Conservation (phyloP, 495 filamentous ascomycete species). For the Lasiosphaeris hirsuta region DNA sequence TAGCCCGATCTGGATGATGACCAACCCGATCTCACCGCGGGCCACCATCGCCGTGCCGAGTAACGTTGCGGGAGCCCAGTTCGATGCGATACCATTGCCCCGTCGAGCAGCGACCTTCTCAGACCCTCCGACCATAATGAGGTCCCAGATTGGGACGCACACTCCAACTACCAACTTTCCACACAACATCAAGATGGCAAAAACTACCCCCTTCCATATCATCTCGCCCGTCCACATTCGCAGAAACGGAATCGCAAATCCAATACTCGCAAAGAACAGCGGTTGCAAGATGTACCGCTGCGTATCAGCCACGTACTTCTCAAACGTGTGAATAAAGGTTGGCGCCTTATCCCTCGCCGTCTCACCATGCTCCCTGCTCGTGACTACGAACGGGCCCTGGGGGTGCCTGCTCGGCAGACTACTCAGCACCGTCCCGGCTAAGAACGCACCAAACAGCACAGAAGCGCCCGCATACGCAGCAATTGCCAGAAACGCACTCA, state of each 20-base stretch:
- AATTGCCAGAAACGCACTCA: constrained; percentile 23
- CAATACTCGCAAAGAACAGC: constrained; percentile 78
- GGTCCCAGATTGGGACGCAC: constrained; percentile 51
- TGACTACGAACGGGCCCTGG: neutral
- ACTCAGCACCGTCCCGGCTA: constrained; percentile 58
- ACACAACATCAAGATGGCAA: constrained; percentile 64
- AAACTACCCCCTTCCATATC: constrained; percentile 71
- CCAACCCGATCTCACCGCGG: constrained; percentile 74
- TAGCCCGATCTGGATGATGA: constrained; percentile 66
- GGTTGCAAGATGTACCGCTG: constrained; percentile 60
- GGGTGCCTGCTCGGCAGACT: constrained; percentile 11
- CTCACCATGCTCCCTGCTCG: neutral
- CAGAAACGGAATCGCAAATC: constrained; percentile 74
- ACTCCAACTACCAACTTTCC: constrained; percentile 61
- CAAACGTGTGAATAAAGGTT: constrained; percentile 47
- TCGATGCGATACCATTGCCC: constrained; percentile 19
- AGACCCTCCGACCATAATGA: constrained; percentile 2
- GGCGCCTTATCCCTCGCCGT: constrained; percentile 23
- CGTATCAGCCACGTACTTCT: constrained; percentile 51
- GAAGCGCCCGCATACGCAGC: constrained; percentile 57
- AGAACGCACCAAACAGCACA: constrained; percentile 66
- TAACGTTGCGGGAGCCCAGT: constrained; percentile 23
- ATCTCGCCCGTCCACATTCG: constrained; percentile 61
- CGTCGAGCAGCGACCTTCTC: neutral
- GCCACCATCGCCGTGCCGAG: constrained; percentile 60